Percentiles rank a stretch among this genome's conserved stretches.
Evolutionary conservation across 805 yeast genomes (phyloP).

Genomic region (Lipomyces sp.): DNA sequence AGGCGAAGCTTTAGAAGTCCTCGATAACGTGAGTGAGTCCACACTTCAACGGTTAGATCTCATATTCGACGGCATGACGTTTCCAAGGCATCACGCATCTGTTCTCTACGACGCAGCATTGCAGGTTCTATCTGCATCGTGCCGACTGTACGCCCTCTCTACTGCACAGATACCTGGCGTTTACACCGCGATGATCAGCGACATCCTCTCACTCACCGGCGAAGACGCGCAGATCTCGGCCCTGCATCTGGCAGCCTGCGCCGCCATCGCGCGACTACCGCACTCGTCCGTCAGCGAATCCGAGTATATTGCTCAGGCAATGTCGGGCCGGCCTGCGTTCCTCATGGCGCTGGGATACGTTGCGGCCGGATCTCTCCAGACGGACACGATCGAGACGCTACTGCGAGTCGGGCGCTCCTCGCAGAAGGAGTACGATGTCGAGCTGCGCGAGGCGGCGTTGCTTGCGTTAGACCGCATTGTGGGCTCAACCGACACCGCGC

Average conservation of each 20-base stretch:
- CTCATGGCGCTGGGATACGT: slow-evolving; percentile 7
- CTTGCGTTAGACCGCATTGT: background rate
- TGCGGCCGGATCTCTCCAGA: no score
- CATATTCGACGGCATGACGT: slow-evolving; percentile 6
- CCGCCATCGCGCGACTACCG: slow-evolving; percentile 3
- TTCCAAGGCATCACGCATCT: slow-evolving; percentile 12
- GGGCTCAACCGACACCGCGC: background rate
- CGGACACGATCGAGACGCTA: no score
- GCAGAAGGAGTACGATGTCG: background rate
- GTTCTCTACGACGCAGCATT: slow-evolving; percentile 18
- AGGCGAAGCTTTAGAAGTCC: slow-evolving; percentile 27
- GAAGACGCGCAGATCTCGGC: slow-evolving; percentile 8
- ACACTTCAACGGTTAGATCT: background rate
- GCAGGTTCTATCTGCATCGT: slow-evolving; percentile 12
- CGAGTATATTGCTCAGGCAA: slow-evolving; percentile 8
- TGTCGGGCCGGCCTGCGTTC: slow-evolving; percentile 13
- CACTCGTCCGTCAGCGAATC: background rate
- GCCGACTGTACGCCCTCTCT: background rate
- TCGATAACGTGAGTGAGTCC: background rate
- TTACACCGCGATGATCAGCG: slow-evolving; percentile 33
- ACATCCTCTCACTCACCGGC: slow-evolving; percentile 15
- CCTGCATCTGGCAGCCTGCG: slow-evolving; percentile 5
- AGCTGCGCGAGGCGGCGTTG: background rate
- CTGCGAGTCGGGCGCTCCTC: no score
- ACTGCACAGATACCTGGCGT: slow-evolving; percentile 37